Evolutionary conservation across 148 eudicot species (phyloP).

Genomic region (Salicornia ramosissima): DNA sequence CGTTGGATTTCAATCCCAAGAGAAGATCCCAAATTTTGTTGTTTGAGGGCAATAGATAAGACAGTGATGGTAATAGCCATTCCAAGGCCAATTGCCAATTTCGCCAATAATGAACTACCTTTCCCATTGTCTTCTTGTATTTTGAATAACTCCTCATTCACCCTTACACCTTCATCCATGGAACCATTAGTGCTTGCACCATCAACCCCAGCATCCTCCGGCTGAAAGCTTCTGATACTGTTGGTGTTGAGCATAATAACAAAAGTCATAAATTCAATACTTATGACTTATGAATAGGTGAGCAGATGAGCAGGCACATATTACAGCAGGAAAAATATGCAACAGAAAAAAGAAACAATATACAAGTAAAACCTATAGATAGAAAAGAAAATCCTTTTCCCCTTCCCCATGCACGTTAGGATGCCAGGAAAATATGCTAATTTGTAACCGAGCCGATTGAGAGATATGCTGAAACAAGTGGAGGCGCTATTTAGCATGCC

Average conservation of each 20-base stretch:
- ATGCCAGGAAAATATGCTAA: too few species aligned
- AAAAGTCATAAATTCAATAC: not conserved
- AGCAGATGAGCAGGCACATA: too few species aligned
- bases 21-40: conserved; percentile 41
- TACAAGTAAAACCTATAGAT: not conserved
- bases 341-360: not conserved
- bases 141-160: conserved; percentile 30
- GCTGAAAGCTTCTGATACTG: conserved; percentile 59
- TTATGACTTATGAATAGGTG: not conserved
- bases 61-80: conserved; percentile 66
- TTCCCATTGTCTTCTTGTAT: conserved; percentile 33
- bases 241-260: conserved; percentile 14
- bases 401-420: too few species aligned
- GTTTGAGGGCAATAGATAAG: conserved; percentile 49
- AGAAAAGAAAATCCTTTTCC: not conserved
- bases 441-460: not conserved
- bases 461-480: not conserved
- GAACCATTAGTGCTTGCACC: conserved; percentile 30
- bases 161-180: conserved; percentile 31
- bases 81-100: conserved; percentile 61
- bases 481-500: not conserved
- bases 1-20: conserved; percentile 48
- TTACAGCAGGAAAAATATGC: not conserved
- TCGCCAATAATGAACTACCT: conserved; percentile 55
- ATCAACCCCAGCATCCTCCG: conserved; percentile 34